Evolutionary conservation across 2,329 filamentous ascomycete species (phyloP).

Genomic region (Colletotrichum destructivum): DNA sequence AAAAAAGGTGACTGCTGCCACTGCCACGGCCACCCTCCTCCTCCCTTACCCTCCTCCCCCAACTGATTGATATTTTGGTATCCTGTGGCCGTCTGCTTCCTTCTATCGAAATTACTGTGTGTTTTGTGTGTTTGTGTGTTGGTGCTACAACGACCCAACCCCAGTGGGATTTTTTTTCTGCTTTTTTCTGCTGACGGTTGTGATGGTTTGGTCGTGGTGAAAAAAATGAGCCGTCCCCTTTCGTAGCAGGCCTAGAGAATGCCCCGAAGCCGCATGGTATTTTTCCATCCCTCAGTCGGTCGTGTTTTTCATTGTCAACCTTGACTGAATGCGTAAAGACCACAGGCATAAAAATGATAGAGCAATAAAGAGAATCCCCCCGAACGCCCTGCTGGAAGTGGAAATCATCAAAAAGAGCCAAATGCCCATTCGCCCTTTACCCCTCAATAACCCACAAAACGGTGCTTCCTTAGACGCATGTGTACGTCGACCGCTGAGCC

Average conservation of each 20-base stretch:
- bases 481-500: constrained; percentile 11
- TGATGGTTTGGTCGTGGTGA: constrained; percentile 29
- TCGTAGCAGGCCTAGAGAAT: constrained; percentile 39
- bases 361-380: constrained; percentile 29
- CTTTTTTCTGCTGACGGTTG: constrained; percentile 16
- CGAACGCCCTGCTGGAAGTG: constrained; percentile 40
- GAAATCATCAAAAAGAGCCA: constrained; percentile 39
- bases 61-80: constrained; percentile 18
- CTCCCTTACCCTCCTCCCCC: too few relatives aligned
- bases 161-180: constrained; percentile 14
- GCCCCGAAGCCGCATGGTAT: constrained; percentile 39
- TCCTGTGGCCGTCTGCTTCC: constrained; percentile 12
- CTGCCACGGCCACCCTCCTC: not conserved
- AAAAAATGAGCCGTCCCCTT: constrained; percentile 26
- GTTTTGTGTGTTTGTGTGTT: constrained; percentile 22
- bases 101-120: constrained; percentile 39
- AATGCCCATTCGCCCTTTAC: constrained; percentile 22
- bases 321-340: constrained; percentile 34
- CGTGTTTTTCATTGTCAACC: constrained; percentile 40
- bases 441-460: constrained; percentile 22
- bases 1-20: not conserved
- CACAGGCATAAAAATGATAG: constrained; percentile 9
- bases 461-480: constrained; percentile 17
- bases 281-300: constrained; percentile 41
- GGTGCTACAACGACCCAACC: constrained; percentile 40